Base-by-base conservation (phyloP, 2,329 filamentous ascomycete genomes). In the Colletotrichum sp. region DNA sequence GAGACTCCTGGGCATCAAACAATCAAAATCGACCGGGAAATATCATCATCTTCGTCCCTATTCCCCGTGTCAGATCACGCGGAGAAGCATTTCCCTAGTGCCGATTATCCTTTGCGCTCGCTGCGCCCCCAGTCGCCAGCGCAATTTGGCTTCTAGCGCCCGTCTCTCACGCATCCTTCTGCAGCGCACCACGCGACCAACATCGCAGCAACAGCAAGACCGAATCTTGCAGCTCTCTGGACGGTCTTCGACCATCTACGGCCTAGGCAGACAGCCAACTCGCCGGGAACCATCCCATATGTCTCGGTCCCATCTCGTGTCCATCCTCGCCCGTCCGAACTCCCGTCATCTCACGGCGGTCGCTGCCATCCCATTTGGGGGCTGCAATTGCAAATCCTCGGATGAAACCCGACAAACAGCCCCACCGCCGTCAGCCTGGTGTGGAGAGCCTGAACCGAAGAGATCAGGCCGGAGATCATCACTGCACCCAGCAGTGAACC, bases 51-150 rank as follows among this genome's bases (percentile, higher is more conserved):
- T 66, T 34, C 61, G 29, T 69, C 27, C 64, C 57, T 33, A 38
- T 54, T 73, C 59, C 66, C 59, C 66, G 47, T 54, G 43, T 34
- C 34, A 51, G 58, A 69, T 69, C 66, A 51, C 59, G 70, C 70
- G 70, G 66, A 73, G 66, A 70, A 66, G 61, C 62, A n/a, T 63
- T 62, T 66, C 21, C 57, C 36, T 70, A 65, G 66, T 38, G 65
- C 47, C 65, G 58, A 69, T 69, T 36, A 11, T 33, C 58, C 36
- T 38, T 47, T 21, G 16, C 58, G 43, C 36, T 16, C 27, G 33
- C 16, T 47, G n/a, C 9, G 1, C n/a, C 15, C 69, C 31, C 15
- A 47, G 59, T 8, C 43, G 47, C n/a, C 31, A 27, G 33, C 31
- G 16, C 61, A 55, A 27, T n/a, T 65, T 65, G 15, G 12, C 9